phyloP scores from a whole-genome alignment of 192 early-diverging fungal genomes.

The Chytriomyces confervae region DNA sequence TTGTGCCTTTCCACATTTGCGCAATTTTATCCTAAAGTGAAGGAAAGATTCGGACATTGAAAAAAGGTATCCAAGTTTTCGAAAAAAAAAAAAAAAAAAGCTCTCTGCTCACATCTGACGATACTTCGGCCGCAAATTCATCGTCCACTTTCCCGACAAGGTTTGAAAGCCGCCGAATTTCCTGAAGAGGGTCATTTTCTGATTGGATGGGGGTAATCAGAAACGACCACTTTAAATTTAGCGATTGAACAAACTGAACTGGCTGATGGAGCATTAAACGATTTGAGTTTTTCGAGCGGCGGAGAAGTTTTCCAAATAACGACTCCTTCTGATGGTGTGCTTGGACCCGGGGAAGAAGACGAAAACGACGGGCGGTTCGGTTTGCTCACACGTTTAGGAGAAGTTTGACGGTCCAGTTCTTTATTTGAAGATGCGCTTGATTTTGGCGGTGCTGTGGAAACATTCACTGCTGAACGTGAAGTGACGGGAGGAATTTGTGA shows the following conservation, averaged over 20 bases:
- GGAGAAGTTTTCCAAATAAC: constrained; percentile 20
- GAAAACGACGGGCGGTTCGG: neutral
- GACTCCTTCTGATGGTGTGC: neutral
- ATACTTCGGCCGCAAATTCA: neutral
- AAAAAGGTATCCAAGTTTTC: neutral
- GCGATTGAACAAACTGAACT: neutral
- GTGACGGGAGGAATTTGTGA: no score
- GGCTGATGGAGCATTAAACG: neutral
- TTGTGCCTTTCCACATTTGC: constrained; percentile 7
- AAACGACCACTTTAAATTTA: neutral
- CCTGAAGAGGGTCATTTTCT: neutral
- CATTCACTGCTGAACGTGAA: no score
- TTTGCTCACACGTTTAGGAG: neutral
- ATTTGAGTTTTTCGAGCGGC: constrained; percentile 21
- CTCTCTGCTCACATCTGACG: neutral
- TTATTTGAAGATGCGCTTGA: no score
- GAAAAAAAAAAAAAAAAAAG: no score
- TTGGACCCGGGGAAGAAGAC: neutral
- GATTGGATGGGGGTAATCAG: neutral
- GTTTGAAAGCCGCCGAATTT: constrained; percentile 1
- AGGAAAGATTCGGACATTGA: neutral
- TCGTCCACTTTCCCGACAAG: neutral
- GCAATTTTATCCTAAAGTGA: constrained; percentile 17
- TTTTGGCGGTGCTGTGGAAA: no score
- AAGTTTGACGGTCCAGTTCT: no score